These are phyloP conservation scores for Porodaedalea pini DNA, from an alignment of 1,284 basidiomycete genomes.

Conservation along the genomic window DNA sequence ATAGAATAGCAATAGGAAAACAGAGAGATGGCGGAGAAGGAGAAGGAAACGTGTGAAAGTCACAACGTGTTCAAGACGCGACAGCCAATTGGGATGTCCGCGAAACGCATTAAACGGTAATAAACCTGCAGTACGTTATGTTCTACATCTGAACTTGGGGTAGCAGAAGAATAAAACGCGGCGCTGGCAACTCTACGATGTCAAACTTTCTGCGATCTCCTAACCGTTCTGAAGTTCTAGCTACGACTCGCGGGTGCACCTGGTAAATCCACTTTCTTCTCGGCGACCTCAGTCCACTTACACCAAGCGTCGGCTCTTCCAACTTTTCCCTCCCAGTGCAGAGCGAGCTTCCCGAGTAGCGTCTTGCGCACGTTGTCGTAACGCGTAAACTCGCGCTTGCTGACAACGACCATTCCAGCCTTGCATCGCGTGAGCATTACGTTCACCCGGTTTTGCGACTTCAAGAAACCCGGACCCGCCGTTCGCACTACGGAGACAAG, in stretches of 20 bases:
- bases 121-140: too few relatives aligned
- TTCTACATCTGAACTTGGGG: too few relatives aligned
- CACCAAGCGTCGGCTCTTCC: constrained; percentile 23
- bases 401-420: constrained; percentile 41
- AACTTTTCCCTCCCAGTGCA: constrained; percentile 23
- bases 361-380: constrained; percentile 28
- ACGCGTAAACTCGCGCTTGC: constrained; percentile 35
- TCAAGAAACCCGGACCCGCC: constrained; percentile 39
- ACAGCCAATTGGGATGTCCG: too few relatives aligned
- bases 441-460: constrained; percentile 39
- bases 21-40: too few relatives aligned
- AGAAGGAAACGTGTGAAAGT: not conserved
- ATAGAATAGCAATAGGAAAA: too few relatives aligned
- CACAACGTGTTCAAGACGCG: not conserved
- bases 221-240: not conserved
- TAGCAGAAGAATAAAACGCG: too few relatives aligned
- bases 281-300: constrained; percentile 22
- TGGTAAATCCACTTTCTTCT: not conserved
- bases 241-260: not conserved
- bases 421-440: constrained; percentile 48
- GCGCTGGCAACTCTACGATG: not conserved
- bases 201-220: too few relatives aligned
- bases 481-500: constrained; percentile 45
- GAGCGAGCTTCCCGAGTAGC: constrained; percentile 33
- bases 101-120: too few relatives aligned